Conservation (phyloP, 129 eudicot species). For the Glebionis coronaria region DNA sequence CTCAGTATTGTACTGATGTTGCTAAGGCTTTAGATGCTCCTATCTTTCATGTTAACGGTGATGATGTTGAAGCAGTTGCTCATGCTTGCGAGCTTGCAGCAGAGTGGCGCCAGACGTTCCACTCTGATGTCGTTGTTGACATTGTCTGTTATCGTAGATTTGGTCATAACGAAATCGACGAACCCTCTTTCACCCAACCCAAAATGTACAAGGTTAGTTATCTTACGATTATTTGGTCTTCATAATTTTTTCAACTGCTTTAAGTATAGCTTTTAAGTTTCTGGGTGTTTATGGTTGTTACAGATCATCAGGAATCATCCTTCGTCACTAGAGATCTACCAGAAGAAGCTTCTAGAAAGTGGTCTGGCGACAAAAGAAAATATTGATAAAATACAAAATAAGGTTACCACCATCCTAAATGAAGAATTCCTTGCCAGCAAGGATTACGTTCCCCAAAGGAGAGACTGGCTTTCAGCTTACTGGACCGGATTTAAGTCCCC, state of each 20-base stretch:
- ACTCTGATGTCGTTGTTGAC: conserved; percentile 95
- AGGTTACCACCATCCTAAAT: conserved; percentile 79
- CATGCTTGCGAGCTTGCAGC: conserved; percentile 99
- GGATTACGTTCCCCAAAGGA: conserved; percentile 70
- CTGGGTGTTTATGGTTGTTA: conserved; percentile 12
- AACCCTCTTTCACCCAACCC: conserved; percentile 96
- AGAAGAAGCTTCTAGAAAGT: conserved; percentile 74
- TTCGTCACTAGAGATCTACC: conserved; percentile 74
- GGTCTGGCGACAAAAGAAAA: conserved; percentile 77
- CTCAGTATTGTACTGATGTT: conserved; percentile 97
- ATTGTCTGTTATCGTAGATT: conserved; percentile 93
- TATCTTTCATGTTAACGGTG: conserved; percentile 97
- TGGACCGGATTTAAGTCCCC: conserved; percentile 97
- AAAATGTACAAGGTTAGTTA: conserved; percentile 84
- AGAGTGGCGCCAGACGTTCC: conserved; percentile 98
- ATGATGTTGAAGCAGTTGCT: conserved; percentile 95
- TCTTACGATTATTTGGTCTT: neutral
- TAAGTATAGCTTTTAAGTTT: neutral
- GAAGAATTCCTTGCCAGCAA: conserved; percentile 95
- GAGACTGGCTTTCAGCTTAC: conserved; percentile 99
- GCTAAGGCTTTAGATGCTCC: conserved; percentile 96
- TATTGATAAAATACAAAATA: conserved; percentile 63
- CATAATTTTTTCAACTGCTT: neutral
- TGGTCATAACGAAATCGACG: conserved; percentile 99
- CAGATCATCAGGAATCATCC: conserved; percentile 90